Conservation (phyloP, 2,329 filamentous ascomycete genomes). For the Fusarium kyushuense region DNA sequence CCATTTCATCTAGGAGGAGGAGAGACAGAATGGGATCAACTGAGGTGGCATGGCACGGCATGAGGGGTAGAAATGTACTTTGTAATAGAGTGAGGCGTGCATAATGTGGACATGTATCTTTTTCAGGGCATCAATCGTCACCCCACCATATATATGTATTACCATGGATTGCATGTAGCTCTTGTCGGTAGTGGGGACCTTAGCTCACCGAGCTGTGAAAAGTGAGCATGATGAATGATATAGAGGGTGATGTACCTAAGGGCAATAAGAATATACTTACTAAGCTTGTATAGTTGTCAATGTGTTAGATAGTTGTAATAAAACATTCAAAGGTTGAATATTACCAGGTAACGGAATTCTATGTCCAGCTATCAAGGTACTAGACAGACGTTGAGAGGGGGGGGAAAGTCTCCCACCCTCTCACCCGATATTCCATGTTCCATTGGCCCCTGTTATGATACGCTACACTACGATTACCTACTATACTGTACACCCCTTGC, state of each 20-base stretch:
- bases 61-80: constrained; percentile 37
- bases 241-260: background rate
- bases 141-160: constrained; percentile 25
- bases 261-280: too few relatives aligned
- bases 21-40: constrained; percentile 26
- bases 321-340: constrained; percentile 4
- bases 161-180: too few relatives aligned
- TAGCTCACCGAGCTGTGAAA: background rate
- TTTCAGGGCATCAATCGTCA: constrained; percentile 35
- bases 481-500: background rate
- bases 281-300: background rate
- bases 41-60: constrained; percentile 29
- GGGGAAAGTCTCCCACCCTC: constrained; percentile 29
- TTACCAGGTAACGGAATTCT: constrained; percentile 9
- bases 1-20: background rate
- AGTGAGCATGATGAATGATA: constrained; percentile 1
- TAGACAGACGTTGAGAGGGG: background rate
- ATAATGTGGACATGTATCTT: constrained; percentile 25
- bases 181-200: constrained; percentile 30
- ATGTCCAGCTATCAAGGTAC: background rate
- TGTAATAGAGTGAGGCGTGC: background rate
- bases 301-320: background rate
- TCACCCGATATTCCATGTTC: constrained; percentile 31
- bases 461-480: background rate
- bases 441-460: constrained; percentile 20